A percentile compares a stretch with the other conserved stretches of the same genome.
phyloP scores from a whole-genome alignment of 345 rosid species.

The Populus pruinosa region DNA sequence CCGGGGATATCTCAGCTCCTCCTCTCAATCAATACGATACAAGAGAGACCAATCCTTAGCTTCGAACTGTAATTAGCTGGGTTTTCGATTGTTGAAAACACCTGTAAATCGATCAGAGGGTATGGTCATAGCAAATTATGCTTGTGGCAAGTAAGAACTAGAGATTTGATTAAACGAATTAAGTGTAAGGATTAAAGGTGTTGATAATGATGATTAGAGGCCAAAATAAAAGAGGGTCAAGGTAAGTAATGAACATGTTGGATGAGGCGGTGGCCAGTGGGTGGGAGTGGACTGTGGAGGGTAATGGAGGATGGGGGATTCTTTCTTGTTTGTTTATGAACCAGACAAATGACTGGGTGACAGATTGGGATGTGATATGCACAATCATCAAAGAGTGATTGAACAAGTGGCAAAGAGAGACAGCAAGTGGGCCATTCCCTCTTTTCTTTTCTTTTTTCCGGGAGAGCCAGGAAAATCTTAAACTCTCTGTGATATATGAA shows the following conservation, averaged over 20 bases:
- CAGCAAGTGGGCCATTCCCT: conserved; percentile 52
- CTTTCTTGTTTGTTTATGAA: conserved; percentile 30
- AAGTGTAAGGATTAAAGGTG: not conserved
- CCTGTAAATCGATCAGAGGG: not conserved
- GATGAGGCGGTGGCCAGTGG: not conserved
- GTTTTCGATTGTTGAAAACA: conserved; percentile 7
- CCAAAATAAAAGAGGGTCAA: conserved; percentile 11
- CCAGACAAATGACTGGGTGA: conserved; percentile 40
- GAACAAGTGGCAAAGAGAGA: conserved; percentile 43
- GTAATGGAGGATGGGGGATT: conserved; percentile 11
- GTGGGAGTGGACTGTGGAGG: not conserved
- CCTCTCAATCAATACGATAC: too few species aligned
- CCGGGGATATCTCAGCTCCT: too few species aligned
- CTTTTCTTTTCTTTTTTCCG: conserved; percentile 16
- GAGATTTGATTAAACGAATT: conserved; percentile 16
- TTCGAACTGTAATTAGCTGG: not conserved
- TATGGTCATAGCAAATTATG: conserved; percentile 8
- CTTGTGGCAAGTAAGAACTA: not conserved
- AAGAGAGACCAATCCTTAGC: too few species aligned
- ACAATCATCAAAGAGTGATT: conserved; percentile 49
- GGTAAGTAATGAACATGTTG: conserved; percentile 12
- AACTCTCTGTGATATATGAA: conserved; percentile 34
- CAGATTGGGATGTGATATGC: conserved; percentile 38
- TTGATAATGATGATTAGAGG: conserved; percentile 17
- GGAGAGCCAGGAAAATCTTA: conserved; percentile 24